Base-by-base conservation (phyloP, 2,329 filamentous ascomycete genomes). In the Sarocladium brachiariae region DNA sequence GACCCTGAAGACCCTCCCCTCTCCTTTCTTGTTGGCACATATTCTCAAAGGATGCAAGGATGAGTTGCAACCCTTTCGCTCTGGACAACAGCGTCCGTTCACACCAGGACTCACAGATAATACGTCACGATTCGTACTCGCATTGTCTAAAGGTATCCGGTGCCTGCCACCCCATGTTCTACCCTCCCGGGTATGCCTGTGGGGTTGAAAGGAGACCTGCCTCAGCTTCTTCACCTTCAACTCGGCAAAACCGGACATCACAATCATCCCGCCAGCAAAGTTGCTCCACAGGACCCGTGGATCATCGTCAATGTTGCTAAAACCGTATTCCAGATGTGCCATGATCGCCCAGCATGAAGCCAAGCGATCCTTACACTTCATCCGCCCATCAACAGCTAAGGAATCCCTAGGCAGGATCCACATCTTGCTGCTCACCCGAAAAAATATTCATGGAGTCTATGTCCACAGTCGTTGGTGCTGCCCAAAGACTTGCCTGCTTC, bases 1-100 rank as follows among this genome's bases (percentile, higher is more conserved):
- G 43, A 47, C 43, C 43, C 43, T 47, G 39, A 47, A 47, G 27
- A 47, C 43, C 43, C 43, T 47, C 33, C 24, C n/a, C n/a, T n/a
- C n/a, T n/a, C n/a, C n/a, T 4, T 13, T 19, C 25, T 25, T 43
- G 39, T 16, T 18, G 21, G 19, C 39, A 37, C 34, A 16, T n/a
- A 37, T 16, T n/a, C n/a, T n/a, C 34, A 37, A 10, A 7, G 14
- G n/a, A 7, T 9, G 27, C 39, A 25, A 25, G 39, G 4, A 43
- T 43, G 11, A 25, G 21, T 11, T 25, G 23, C 21, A 43, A 10
- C n/a, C n/a, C n/a, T 3, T 7, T 14, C 27, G 6, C 23, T 13
- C 21, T 13, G 39, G 39, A 23, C 21, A 25, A 7, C 16, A 25
- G 21, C 39, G 23, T 19, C 37, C 16, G n/a, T n/a, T n/a, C n/a